A percentile compares a stretch with the other conserved stretches of the same genome.
Conservation (phyloP, 306 rosid species). For the Astragalus membranaceus region DNA sequence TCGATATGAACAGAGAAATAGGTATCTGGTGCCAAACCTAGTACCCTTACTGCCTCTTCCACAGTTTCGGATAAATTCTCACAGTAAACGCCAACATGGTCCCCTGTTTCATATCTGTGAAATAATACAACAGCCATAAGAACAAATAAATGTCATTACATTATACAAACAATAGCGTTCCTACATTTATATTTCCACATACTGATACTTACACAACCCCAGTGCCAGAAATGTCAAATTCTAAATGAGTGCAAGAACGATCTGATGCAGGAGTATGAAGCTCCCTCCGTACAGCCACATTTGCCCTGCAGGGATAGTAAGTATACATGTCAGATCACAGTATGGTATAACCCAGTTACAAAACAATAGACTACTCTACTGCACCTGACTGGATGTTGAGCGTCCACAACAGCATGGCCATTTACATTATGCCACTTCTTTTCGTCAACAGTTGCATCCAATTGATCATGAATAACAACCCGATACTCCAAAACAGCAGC, state of each 20-base stretch:
- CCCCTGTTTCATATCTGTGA: constrained; percentile 95
- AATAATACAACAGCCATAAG: neutral
- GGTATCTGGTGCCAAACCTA: constrained; percentile 70
- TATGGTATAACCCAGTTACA: neutral
- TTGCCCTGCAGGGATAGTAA: constrained; percentile 57
- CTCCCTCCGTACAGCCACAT: constrained; percentile 89
- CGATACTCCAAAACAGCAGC: constrained; percentile 81
- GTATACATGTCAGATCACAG: constrained; percentile 27
- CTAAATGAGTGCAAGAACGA: constrained; percentile 95
- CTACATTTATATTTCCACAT: neutral
- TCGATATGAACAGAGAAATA: constrained; percentile 80
- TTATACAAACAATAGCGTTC: neutral
- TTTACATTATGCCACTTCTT: constrained; percentile 65
- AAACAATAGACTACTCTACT: neutral
- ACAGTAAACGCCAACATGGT: constrained; percentile 94
- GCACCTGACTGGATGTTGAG: constrained; percentile 97
- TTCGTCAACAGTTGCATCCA: constrained; percentile 44
- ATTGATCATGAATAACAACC: constrained; percentile 53
- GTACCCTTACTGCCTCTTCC: constrained; percentile 60
- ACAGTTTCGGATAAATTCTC: constrained; percentile 82
- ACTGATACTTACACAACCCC: constrained; percentile 61
- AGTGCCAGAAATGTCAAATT: constrained; percentile 77
- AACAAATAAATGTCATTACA: constrained; percentile 11
- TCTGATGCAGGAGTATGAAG: constrained; percentile 81
- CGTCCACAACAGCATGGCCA: constrained; percentile 78